phyloP scores from a whole-genome alignment of 345 rosid species.

The Angophora floribunda region DNA sequence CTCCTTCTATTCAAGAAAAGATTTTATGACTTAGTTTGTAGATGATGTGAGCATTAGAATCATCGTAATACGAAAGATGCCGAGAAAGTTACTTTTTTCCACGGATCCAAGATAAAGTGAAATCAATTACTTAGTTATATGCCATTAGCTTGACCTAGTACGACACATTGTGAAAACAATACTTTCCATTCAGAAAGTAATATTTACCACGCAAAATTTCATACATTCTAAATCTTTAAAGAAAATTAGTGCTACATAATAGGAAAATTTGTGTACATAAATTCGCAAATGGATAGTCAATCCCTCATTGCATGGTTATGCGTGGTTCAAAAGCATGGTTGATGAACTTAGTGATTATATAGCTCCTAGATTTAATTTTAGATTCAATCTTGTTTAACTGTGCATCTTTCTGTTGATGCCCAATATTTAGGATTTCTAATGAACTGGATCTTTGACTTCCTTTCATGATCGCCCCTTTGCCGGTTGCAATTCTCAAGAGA shows the following conservation, averaged over 20 bases:
- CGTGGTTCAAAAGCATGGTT: background rate
- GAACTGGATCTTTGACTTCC: background rate
- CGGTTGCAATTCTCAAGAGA: background rate
- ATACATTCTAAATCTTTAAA: background rate
- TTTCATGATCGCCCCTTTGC: background rate
- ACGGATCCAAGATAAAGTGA: background rate
- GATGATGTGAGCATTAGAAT: background rate
- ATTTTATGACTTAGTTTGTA: background rate
- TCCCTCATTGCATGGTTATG: background rate
- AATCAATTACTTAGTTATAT: background rate
- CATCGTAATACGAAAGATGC: background rate
- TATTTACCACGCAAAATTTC: background rate
- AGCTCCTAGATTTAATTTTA: background rate
- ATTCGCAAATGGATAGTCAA: background rate
- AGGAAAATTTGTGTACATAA: background rate
- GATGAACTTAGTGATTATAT: background rate
- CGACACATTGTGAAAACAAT: background rate
- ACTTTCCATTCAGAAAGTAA: too few relatives aligned
- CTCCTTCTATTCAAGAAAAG: background rate
- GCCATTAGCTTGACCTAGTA: background rate
- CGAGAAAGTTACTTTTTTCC: background rate
- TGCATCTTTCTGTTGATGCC: background rate
- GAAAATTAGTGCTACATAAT: background rate
- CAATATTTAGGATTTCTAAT: background rate
- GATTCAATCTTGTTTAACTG: background rate